A percentile compares a stretch with the other conserved stretches of the same genome.
phyloP scores from a whole-genome alignment of 306 rosid genomes.

The Castanea mollissima region DNA sequence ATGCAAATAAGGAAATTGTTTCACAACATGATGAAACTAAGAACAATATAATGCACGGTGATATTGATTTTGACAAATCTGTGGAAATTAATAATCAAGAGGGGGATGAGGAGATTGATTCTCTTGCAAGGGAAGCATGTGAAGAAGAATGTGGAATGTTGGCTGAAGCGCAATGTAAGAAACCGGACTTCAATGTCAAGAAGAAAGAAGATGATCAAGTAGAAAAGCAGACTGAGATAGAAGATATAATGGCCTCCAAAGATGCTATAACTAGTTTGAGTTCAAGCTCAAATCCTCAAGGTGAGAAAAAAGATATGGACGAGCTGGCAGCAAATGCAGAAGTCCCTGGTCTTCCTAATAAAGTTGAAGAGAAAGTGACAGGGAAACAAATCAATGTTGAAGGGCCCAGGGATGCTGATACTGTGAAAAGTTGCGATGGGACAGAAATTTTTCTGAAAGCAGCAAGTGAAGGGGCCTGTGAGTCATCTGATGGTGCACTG shows the following conservation, averaged over 20 bases:
- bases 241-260: neutral
- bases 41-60: neutral
- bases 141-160: neutral
- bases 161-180: neutral
- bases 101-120: neutral
- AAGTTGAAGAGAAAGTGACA: neutral
- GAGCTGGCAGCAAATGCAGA: neutral
- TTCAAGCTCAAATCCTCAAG: neutral
- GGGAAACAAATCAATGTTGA: neutral
- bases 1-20: neutral
- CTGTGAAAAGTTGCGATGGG: neutral
- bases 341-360: neutral
- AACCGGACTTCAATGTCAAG: neutral
- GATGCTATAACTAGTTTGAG: neutral
- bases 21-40: neutral
- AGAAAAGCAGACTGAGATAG: slow-evolving; percentile 1
- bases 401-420: neutral
- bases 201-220: neutral
- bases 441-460: neutral
- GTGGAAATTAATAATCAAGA: neutral
- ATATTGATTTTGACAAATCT: neutral
- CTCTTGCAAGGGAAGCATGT: neutral
- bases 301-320: neutral
- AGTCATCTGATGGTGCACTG: neutral
- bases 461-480: neutral